Conservation (phyloP, 2,329 filamentous ascomycete genomes). For the Ophiostoma piceae region DNA sequence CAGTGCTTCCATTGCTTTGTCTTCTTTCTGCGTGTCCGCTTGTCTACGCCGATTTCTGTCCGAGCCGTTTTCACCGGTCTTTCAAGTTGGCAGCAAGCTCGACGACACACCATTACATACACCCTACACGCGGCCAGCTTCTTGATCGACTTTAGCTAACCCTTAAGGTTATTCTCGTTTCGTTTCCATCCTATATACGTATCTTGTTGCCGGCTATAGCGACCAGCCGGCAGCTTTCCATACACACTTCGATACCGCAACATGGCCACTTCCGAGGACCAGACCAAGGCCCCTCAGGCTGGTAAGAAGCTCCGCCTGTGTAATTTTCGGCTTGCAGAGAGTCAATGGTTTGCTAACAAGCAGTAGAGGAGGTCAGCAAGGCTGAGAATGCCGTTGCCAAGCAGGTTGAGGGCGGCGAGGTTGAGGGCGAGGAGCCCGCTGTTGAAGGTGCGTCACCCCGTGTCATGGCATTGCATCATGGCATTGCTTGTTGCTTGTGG, state of each 20-base stretch:
- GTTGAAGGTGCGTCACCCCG: constrained; percentile 32
- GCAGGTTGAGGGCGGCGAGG: constrained; percentile 26
- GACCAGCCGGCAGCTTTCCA: constrained; percentile 14
- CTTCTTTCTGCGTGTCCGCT: neutral
- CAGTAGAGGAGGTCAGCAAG: constrained; percentile 19
- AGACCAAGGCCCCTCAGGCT: constrained; percentile 20
- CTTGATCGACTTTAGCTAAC: neutral
- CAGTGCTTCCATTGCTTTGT: neutral
- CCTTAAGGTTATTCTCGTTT: neutral
- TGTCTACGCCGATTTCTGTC: neutral
- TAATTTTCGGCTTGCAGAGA: neutral
- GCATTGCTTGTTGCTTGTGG: no score
- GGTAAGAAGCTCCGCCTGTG: constrained; percentile 8
- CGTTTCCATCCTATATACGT: neutral
- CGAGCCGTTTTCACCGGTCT: neutral
- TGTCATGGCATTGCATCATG: neutral
- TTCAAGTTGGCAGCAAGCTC: neutral
- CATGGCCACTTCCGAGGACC: constrained; percentile 23
- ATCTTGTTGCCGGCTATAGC: constrained; percentile 13
- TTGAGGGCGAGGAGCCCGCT: constrained; percentile 30
- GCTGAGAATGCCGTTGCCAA: constrained; percentile 26
- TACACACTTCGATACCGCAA: constrained; percentile 8
- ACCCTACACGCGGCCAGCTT: neutral
- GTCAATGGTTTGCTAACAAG: constrained; percentile 12
- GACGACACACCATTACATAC: neutral